Evolutionary conservation across 192 early-diverging fungal genomes (phyloP), one percentile per base, ranked within the genome.

Genomic region (Rhizoclosmatium sp.): DNA sequence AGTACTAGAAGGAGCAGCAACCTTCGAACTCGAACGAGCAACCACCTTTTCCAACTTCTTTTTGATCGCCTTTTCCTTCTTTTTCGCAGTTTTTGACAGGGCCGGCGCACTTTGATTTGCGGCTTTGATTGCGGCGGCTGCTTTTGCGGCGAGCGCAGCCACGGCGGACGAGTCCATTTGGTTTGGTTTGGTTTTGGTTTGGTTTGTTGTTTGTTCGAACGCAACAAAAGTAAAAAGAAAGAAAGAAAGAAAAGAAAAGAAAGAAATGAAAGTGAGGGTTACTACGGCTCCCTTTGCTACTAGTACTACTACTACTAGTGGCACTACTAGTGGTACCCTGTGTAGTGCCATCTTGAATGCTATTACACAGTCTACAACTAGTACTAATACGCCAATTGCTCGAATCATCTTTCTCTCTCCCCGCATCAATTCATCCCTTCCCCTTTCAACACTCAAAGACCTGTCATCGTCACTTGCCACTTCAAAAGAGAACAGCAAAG

Each of bases 231-330:
- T 45, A 69, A 47, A 47, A 47, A 69, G 42, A 46, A 69, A 69
- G 42, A 69, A 47, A 69, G 14, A 69, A 69, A 69, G 67, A 69
- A 69, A 69, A 12, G 67, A 54, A 51, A 54, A 54, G 51, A 54
- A 54, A 54, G 51, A 54, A 54, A 54, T 12, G 51, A 54, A 54
- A 54, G 16, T 31, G 31, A 31, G 31, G 31, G 31, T 31, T 31
- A 31, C 31, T 31, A 31, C 31, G 31, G 31, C 31, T 31, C 31
- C 31, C 31, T 31, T 31, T 31, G 31, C 31, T 31, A 31, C n/a
- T n/a, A n/a, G n/a, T 31, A 31, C 31, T 31, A 31, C 31, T 31
- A 31, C 31, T 31, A 31, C 31, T 31, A 31, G 31, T 31, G 31
- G 31, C 0, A 31, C 31, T 31, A 31, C 31, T 31, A 31, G 31